A percentile compares a stretch with the other conserved stretches of the same genome.
Conservation (phyloP, 2,329 filamentous ascomycete species). For the Hymenoscyphus repandus region DNA sequence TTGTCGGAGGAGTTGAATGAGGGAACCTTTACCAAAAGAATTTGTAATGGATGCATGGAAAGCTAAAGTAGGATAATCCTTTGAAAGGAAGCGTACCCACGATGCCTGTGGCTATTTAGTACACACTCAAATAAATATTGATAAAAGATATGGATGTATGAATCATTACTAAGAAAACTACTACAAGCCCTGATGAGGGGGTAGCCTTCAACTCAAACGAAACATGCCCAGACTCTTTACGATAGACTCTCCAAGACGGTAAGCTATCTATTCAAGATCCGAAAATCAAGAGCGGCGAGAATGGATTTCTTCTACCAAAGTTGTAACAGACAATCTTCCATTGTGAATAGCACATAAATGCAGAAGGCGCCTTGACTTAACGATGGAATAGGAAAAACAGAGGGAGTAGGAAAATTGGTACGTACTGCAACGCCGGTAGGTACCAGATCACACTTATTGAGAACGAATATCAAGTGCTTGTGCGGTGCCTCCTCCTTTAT, state of each 20-base stretch:
- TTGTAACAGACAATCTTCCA: constrained; percentile 96
- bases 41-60: constrained; percentile 95
- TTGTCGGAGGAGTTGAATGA: constrained; percentile 88
- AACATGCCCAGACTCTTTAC: constrained; percentile 64
- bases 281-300: constrained; percentile 59
- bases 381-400: constrained; percentile 38
- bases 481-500: constrained; percentile 89
- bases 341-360: constrained; percentile 51
- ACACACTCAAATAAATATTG: constrained; percentile 27
- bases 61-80: constrained; percentile 87
- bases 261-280: constrained; percentile 63
- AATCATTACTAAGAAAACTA: constrained; percentile 98
- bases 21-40: constrained; percentile 89
- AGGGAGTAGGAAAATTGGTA: constrained; percentile 32
- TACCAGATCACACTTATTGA: constrained; percentile 91
- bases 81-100: constrained; percentile 85
- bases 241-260: constrained; percentile 85
- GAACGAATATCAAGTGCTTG: constrained; percentile 85
- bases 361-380: constrained; percentile 87
- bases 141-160: constrained; percentile 58
- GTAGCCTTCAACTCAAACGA: constrained; percentile 97
- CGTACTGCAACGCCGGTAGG: constrained; percentile 93
- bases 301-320: constrained; percentile 87
- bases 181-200: constrained; percentile 62
- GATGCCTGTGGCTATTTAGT: constrained; percentile 59